Evolutionary conservation across 768 basidiomycete genomes (phyloP).

Genomic region (Kondoa subrosea): DNA sequence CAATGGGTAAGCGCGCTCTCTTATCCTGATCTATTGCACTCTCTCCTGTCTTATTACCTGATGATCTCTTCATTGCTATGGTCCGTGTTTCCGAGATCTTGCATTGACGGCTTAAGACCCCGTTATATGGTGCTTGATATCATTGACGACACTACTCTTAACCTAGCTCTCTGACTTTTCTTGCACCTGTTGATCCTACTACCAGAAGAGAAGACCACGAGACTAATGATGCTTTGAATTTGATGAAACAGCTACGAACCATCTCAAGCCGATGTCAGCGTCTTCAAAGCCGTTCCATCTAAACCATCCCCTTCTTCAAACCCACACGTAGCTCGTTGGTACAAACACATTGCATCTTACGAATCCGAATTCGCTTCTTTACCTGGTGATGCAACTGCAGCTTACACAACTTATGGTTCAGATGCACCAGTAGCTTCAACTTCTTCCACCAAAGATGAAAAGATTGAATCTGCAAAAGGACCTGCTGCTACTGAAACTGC

Average conservation of each 20-base stretch:
- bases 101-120: conserved; percentile 54
- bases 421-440: conserved; percentile 39
- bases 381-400: conserved; percentile 68
- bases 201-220: conserved; percentile 3
- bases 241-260: conserved; percentile 53
- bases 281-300: conserved; percentile 61
- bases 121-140: conserved; percentile 35
- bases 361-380: conserved; percentile 57
- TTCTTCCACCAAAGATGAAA: conserved; percentile 38
- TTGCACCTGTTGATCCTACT: not conserved
- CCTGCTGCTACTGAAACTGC: conserved; percentile 39
- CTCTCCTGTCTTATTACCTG: conserved; percentile 16
- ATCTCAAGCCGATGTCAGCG: conserved; percentile 82
- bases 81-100: conserved; percentile 79
- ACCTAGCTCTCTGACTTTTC: conserved; percentile 56
- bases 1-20: conserved; percentile 56
- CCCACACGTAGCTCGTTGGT: conserved; percentile 77
- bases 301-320: conserved; percentile 48
- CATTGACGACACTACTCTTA: conserved; percentile 48
- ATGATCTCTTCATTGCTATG: conserved; percentile 66
- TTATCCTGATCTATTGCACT: conserved; percentile 18
- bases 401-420: conserved; percentile 51
- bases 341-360: conserved; percentile 82
- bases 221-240: conserved; percentile 10
- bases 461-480: conserved; percentile 33